Base-by-base conservation (phyloP, 495 filamentous ascomycete genomes). In the Penicillium goetzii region DNA sequence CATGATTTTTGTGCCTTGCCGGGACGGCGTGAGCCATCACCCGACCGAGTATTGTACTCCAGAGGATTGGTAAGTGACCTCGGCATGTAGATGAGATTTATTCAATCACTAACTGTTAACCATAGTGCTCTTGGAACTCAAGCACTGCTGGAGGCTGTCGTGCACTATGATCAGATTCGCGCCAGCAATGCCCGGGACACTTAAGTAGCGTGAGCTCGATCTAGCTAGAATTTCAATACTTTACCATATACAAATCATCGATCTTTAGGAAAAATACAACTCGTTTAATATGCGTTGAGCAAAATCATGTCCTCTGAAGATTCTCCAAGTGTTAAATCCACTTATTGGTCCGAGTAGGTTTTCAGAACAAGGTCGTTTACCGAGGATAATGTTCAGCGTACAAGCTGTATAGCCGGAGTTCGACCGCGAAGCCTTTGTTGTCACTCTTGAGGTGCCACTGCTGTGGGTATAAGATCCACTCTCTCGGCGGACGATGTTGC, bases 1-100 rank as follows among this genome's bases (percentile, higher is more conserved):
- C 25, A 88, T 89, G 86, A 86, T 88, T 26, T 89, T 89, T 65
- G 84, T 88, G 21, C 85, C 85, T 25, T 86, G 82, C 59, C 73
- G 77, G 52, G 83, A 88, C 65, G 87, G 87, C 6, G 76, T 89
- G 43, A 86, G 83, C 56, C 86, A 89, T 69, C 84, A 88, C 78
- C 86, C 87, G 21, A 71, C 69, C 6, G 86, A 89, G 71, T 86
- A 83, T 61, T 84, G 79, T 36, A 79, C 72, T 14, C 78, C 77
- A 6, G 81, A 86, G 61, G 83, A 88, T 62, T 88, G 86, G 77
- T 79, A 68, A 65, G 75, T 76, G 2, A 30, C 47, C 3, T 30
- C 30, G 12, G 10, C 0, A 14, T 26, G 15, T 11, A 12, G 2
- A 17, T 30, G 14, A 4, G 2, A 0, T 51, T 2, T 28, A 6